phyloP scores from a whole-genome alignment of 2,329 filamentous ascomycete genomes.

The Aureobasidium melanogenum region DNA sequence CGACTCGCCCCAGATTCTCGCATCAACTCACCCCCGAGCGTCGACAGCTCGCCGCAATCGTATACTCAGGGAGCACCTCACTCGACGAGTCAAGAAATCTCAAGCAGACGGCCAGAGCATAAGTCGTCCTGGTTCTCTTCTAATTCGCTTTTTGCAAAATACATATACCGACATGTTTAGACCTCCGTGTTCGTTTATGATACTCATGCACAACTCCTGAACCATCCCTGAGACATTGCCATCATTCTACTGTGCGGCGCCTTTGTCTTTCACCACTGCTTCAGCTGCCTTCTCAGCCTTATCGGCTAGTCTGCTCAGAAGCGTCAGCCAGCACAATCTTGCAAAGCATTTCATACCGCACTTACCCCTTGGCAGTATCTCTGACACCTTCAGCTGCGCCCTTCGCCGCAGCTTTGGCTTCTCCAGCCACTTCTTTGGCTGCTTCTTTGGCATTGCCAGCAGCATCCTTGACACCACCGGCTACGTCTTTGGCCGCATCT shows the following conservation, averaged over 20 bases:
- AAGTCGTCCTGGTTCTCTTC: background rate
- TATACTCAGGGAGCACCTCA: background rate
- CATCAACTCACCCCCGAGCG: background rate
- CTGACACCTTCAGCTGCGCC: slow-evolving; percentile 1
- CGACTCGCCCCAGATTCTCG: background rate
- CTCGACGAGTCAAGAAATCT: background rate
- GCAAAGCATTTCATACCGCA: background rate
- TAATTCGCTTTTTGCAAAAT: background rate
- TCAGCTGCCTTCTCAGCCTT: slow-evolving; percentile 12
- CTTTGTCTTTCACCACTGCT: slow-evolving; percentile 3
- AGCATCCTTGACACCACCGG: slow-evolving; percentile 23
- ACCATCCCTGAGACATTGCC: background rate
- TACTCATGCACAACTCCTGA: background rate
- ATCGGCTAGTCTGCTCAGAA: background rate
- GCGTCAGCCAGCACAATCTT: background rate
- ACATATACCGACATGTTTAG: slow-evolving; percentile 8
- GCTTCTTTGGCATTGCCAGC: slow-evolving; percentile 13
- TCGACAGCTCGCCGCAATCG: background rate
- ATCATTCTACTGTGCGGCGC: background rate
- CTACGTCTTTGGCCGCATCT: slow-evolving; percentile 20
- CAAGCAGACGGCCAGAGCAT: background rate
- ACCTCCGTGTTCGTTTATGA: background rate
- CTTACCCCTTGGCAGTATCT: slow-evolving; percentile 19
- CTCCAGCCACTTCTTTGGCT: slow-evolving; percentile 40
- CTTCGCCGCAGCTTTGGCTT: slow-evolving; percentile 27